phyloP scores from a whole-genome alignment of 345 rosid genomes.

The Reutealis trisperma region DNA sequence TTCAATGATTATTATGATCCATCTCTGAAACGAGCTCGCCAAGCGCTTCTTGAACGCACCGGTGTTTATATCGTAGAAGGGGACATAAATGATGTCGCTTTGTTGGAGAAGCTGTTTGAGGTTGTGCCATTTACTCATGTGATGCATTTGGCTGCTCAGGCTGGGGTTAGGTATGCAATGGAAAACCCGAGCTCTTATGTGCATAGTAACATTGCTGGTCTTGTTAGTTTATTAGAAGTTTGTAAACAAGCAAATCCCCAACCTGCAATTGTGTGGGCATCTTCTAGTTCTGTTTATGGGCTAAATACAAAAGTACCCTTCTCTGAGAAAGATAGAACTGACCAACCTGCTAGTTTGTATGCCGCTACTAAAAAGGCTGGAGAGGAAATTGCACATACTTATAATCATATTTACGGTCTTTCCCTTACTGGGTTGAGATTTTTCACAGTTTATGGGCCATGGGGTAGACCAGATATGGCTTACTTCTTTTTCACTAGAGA shows the following conservation, averaged over 20 bases:
- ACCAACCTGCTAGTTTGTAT: slow-evolving; percentile 91
- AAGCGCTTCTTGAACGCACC: slow-evolving; percentile 68
- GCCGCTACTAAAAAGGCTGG: slow-evolving; percentile 96
- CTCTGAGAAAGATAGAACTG: slow-evolving; percentile 85
- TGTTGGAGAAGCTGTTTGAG: slow-evolving; percentile 73
- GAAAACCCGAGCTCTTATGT: slow-evolving; percentile 80
- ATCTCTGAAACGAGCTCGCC: slow-evolving; percentile 81
- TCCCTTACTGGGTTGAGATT: slow-evolving; percentile 83
- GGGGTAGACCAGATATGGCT: slow-evolving; percentile 98
- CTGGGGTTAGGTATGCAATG: slow-evolving; percentile 92
- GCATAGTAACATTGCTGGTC: slow-evolving; percentile 84
- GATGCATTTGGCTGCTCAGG: slow-evolving; percentile 93
- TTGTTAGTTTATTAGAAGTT: slow-evolving; percentile 74
- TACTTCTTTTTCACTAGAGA: slow-evolving; percentile 88
- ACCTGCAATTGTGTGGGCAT: slow-evolving; percentile 90
- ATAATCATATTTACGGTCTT: slow-evolving; percentile 83
- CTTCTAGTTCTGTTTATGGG: slow-evolving; percentile 86
- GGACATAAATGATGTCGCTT: slow-evolving; percentile 74
- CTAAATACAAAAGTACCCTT: slow-evolving; percentile 87
- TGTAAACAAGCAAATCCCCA: slow-evolving; percentile 78
- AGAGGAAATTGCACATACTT: slow-evolving; percentile 92
- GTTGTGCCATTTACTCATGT: slow-evolving; percentile 80
- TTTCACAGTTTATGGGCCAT: slow-evolving; percentile 89
- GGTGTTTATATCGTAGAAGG: slow-evolving; percentile 88
- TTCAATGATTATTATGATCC: slow-evolving; percentile 94